Percentiles rank a stretch among this genome's conserved stretches.
Conservation (phyloP, 2,329 filamentous ascomycete species). For the Alternaria ventricosa region DNA sequence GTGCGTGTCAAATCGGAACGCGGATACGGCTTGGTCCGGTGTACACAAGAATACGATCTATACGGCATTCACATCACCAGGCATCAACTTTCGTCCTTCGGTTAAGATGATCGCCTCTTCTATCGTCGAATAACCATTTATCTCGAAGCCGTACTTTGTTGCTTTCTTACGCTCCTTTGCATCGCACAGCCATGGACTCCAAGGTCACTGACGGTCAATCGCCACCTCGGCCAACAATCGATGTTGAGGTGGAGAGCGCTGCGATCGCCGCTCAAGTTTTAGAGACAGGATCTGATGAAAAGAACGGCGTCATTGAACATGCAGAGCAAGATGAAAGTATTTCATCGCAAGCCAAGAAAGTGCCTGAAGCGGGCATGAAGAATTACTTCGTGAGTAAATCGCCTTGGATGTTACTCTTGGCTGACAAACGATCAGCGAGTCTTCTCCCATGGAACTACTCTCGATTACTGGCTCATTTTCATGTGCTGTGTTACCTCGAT, state of each 20-base stretch:
- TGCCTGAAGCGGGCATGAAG: constrained; percentile 26
- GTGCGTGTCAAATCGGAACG: background rate
- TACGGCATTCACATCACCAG: constrained; percentile 1
- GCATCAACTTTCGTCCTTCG: constrained; percentile 13
- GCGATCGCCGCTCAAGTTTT: constrained; percentile 5
- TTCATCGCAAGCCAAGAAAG: constrained; percentile 22
- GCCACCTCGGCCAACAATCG: constrained; percentile 6
- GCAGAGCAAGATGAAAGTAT: constrained; percentile 9
- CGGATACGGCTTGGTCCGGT: background rate
- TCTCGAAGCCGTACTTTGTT: background rate
- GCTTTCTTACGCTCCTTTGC: background rate
- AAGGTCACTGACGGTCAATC: background rate
- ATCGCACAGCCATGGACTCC: background rate
- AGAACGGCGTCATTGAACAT: background rate
- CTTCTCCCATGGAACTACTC: constrained; percentile 39
- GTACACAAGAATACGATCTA: background rate
- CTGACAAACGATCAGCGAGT: constrained; percentile 35
- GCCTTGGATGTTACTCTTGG: background rate
- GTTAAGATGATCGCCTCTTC: background rate
- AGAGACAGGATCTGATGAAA: background rate
- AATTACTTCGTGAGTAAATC: constrained; percentile 43
- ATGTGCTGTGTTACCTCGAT: constrained; percentile 40
- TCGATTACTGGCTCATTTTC: constrained; percentile 40
- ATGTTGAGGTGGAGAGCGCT: constrained; percentile 5
- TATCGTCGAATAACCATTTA: background rate